These are phyloP conservation scores for Glycyrrhiza uralensis DNA, from an alignment of 306 rosid species.

Conservation along the genomic window DNA sequence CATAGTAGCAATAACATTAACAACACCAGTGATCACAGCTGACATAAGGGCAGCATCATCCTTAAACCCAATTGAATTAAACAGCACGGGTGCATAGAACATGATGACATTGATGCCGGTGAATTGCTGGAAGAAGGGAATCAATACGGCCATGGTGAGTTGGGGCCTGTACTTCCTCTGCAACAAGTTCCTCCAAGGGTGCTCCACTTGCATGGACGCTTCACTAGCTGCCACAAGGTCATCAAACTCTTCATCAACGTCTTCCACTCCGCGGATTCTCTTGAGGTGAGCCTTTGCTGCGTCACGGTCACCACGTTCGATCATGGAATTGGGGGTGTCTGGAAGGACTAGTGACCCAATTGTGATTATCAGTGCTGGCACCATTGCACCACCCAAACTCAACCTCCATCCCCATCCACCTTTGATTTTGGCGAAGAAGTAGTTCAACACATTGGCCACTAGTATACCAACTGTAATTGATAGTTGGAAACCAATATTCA, in stretches of 20 bases:
- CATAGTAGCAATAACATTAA: conserved; percentile 61
- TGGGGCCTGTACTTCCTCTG: conserved; percentile 82
- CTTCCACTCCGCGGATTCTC: conserved; percentile 51
- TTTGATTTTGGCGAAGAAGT: conserved; percentile 79
- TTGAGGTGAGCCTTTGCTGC: conserved; percentile 49
- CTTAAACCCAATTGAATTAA: conserved; percentile 72
- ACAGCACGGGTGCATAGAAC: conserved; percentile 87
- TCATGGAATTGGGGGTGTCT: conserved; percentile 88
- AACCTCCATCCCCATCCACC: conserved; percentile 99
- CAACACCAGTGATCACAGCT: conserved; percentile 81
- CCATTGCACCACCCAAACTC: conserved; percentile 89
- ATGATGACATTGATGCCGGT: conserved; percentile 90
- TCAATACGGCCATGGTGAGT: conserved; percentile 53
- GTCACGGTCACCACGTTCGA: conserved; percentile 66
- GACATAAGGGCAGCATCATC: conserved; percentile 75
- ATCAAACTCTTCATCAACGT: conserved; percentile 68
- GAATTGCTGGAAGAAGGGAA: conserved; percentile 85
- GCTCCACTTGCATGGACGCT: conserved; percentile 47
- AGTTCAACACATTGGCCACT: conserved; percentile 71
- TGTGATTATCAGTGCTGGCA: conserved; percentile 75
- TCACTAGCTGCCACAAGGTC: conserved; percentile 80
- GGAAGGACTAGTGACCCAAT: conserved; percentile 67
- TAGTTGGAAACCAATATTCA: conserved; percentile 79
- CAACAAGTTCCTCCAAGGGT: conserved; percentile 74
- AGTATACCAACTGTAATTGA: conserved; percentile 89